Evolutionary conservation across 164 flowering plant genomes (phyloP), one percentile per base, ranked within the genome.

Genomic region (Sextonia rubra): DNA sequence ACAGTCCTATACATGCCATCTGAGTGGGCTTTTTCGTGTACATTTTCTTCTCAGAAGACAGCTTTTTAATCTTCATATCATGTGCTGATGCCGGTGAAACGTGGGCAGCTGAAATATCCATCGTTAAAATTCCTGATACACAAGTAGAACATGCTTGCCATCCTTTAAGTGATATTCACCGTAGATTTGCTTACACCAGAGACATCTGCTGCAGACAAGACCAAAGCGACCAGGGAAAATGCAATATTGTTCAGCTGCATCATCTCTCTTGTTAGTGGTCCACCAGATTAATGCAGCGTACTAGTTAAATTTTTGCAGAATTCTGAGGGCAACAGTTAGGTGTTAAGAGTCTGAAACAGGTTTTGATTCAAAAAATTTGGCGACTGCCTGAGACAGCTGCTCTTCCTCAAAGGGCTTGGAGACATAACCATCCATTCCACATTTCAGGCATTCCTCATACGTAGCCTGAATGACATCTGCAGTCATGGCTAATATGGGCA

Each of bases 391-490:
- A 72, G 89, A 92, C n/a, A 94, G 93, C 79, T 85, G 89, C 70
- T 87, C 90, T 82, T 92, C 94, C 70, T 89, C 94, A 25, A 94
- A 92, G 2, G 98, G 98, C 82, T 94, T 94, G 4, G 98, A 89
- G 26, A 94, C 98, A 63, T 94, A 92, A 12, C 94, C 97, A 81
- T 94, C 97, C 98, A 92, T 94, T 15, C 98, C 98, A 71, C 85
- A 80, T 80, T 91, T 80, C 47, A 89, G 66, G 81, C 98, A 94
- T 70, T 92, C 76, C 26, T 90, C 94, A 17, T 85, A 83, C 0
- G 98, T 94, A 37, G 98, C 97, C 63, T 91, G 94, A 63, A 92
- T 90, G 26, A 94, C 97, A 75, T 94, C 98, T 7, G 98, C 98
- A 3, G 98, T 94, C 97, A 94, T 91, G 44, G 98, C 98, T 73